A percentile compares a stretch with the other conserved stretches of the same genome.
Evolutionary conservation across 345 rosid genomes (phyloP).

Genomic region (Trapa incisa): DNA sequence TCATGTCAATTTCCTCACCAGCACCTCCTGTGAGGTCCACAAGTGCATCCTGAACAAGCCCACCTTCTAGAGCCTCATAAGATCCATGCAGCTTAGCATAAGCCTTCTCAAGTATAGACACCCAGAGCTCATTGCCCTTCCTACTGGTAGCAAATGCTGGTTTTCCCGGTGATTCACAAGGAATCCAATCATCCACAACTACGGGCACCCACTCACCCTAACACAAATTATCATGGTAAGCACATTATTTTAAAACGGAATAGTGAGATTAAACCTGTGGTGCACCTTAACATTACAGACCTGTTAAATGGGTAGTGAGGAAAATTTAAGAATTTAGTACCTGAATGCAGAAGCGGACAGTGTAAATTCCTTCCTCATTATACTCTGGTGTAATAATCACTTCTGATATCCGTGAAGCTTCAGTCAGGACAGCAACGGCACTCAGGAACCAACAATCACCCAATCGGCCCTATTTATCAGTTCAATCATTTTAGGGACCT

Average conservation of each 20-base stretch:
- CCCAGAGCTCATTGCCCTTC: conserved; percentile 92
- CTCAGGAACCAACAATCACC: conserved; percentile 99
- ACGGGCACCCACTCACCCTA: conserved; percentile 99
- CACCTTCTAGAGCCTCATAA: conserved; percentile 97
- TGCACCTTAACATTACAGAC: not conserved
- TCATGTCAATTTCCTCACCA: conserved; percentile 99
- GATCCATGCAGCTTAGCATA: conserved; percentile 99
- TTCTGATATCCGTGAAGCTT: conserved; percentile 85
- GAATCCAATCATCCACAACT: conserved; percentile 99
- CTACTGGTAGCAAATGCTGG: conserved; percentile 98
- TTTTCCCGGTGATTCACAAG: conserved; percentile 89
- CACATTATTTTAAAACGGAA: not conserved
- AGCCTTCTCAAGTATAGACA: conserved; percentile 91
- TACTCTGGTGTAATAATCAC: conserved; percentile 95
- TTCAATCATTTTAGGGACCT: not conserved
- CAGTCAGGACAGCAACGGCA: conserved; percentile 94
- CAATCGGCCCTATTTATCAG: conserved; percentile 65
- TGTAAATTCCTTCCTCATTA: conserved; percentile 97
- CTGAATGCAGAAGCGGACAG: conserved; percentile 99
- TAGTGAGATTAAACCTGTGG: not conserved
- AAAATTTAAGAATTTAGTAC: conserved; percentile 21
- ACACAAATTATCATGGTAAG: conserved; percentile 3
- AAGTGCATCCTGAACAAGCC: conserved; percentile 99
- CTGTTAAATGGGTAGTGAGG: not conserved
- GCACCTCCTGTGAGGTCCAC: conserved; percentile 99